Percentiles rank a stretch among this genome's conserved stretches.
Conservation (phyloP, 768 basidiomycete species). For the Austroboletus eburneus region DNA sequence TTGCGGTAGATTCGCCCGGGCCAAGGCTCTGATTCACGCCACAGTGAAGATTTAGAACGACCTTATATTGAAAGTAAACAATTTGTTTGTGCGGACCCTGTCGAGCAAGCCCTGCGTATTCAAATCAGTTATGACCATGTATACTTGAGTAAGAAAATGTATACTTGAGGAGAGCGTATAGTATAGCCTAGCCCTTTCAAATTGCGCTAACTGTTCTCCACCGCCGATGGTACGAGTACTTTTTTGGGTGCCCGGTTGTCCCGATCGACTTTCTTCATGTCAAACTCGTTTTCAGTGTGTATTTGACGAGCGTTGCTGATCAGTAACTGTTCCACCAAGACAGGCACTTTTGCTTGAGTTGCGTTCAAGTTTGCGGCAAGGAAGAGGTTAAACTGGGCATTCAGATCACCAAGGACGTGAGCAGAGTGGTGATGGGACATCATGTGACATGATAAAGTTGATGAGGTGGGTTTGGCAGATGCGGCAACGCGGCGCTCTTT, state of each 20-base stretch:
- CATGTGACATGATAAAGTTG: too few relatives aligned
- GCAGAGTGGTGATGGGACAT: too few relatives aligned
- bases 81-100: slow-evolving; percentile 53
- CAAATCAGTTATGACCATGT: slow-evolving; percentile 1
- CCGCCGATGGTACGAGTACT: slow-evolving; percentile 74
- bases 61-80: slow-evolving; percentile 86
- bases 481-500: too few relatives aligned
- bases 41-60: slow-evolving; percentile 86
- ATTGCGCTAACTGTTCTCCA: slow-evolving; percentile 57
- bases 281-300: slow-evolving; percentile 63
- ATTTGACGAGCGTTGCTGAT: slow-evolving; percentile 72
- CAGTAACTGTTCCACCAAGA: slow-evolving; percentile 79
- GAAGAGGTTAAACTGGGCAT: too few relatives aligned
- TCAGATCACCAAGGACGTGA: too few relatives aligned
- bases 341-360: too few relatives aligned
- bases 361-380: too few relatives aligned
- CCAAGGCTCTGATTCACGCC: slow-evolving; percentile 65
- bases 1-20: slow-evolving; percentile 61
- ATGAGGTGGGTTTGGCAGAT: too few relatives aligned
- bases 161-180: slow-evolving; percentile 79
- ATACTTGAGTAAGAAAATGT: slow-evolving; percentile 13
- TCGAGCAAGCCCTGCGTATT: slow-evolving; percentile 71
- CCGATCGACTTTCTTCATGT: slow-evolving; percentile 81
- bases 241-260: slow-evolving; percentile 89
- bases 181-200: slow-evolving; percentile 74